These are phyloP conservation scores for Athelia psychrophila DNA, from an alignment of 1,284 basidiomycete genomes.

Conservation along the genomic window DNA sequence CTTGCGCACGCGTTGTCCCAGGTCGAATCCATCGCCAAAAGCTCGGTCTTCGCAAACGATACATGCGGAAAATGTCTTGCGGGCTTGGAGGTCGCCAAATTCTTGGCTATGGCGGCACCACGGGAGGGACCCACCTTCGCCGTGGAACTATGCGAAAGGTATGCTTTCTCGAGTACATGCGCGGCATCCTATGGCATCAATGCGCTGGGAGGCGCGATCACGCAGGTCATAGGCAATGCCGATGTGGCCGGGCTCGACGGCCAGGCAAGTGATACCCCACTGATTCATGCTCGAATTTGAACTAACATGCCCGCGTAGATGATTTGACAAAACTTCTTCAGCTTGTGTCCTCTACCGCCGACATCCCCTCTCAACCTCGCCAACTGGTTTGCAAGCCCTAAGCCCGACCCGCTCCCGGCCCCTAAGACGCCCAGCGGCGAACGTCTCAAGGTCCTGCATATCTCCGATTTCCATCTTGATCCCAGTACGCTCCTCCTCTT, in stretches of 20 bases:
- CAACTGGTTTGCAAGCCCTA: slow-evolving; percentile 63
- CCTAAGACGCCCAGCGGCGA: slow-evolving; percentile 57
- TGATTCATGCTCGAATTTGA: slow-evolving; percentile 11
- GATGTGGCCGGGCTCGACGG: slow-evolving; percentile 70
- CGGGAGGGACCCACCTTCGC: slow-evolving; percentile 57
- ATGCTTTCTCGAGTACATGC: slow-evolving; percentile 54
- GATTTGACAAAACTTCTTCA: slow-evolving; percentile 54
- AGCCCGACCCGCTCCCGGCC: slow-evolving; percentile 60
- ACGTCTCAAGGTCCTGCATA: slow-evolving; percentile 70
- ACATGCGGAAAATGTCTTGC: slow-evolving; percentile 64
- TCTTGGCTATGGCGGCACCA: slow-evolving; percentile 62
- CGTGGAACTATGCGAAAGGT: slow-evolving; percentile 58
- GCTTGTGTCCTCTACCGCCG: slow-evolving; percentile 47
- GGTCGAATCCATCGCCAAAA: slow-evolving; percentile 49
- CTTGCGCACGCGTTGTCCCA: slow-evolving; percentile 51
- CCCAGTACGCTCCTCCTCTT: slow-evolving; percentile 40
- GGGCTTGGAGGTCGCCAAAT: slow-evolving; percentile 61
- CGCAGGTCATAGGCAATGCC: slow-evolving; percentile 66
- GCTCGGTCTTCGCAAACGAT: slow-evolving; percentile 45
- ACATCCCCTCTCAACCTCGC: slow-evolving; percentile 51
- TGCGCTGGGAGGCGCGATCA: slow-evolving; percentile 56
- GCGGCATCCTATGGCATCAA: slow-evolving; percentile 42
- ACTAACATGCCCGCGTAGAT: slow-evolving; percentile 32
- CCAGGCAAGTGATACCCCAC: slow-evolving; percentile 38
- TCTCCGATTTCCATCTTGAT: slow-evolving; percentile 80